Conservation (phyloP, 2,329 filamentous ascomycete species). For the Aspergillus tamarii region DNA sequence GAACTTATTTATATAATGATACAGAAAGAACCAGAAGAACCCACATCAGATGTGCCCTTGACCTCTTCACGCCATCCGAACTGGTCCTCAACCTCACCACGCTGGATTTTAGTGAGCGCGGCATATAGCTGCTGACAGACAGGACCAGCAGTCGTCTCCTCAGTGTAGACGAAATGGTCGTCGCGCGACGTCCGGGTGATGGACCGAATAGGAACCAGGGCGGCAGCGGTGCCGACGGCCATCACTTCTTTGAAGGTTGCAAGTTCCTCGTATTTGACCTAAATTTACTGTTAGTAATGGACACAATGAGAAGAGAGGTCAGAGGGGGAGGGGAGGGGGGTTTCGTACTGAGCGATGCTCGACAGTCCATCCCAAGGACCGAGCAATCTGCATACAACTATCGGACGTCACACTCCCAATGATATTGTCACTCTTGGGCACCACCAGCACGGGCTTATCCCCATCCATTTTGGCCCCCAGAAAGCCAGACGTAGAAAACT, state of each 20-base stretch:
- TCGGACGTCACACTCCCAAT: constrained; percentile 36
- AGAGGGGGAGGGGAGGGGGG: too few relatives aligned
- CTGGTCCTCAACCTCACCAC: neutral
- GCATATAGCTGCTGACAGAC: neutral
- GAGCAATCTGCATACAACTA: constrained; percentile 28
- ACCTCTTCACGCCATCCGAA: neutral
- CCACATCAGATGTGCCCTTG: neutral
- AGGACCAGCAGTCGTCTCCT: neutral
- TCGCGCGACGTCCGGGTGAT: constrained; percentile 26
- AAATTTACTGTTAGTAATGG: neutral
- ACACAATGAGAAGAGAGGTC: neutral
- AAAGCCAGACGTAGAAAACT: constrained; percentile 40
- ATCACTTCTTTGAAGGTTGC: constrained; percentile 29
- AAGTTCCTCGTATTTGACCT: constrained; percentile 27
- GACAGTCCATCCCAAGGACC: constrained; percentile 36
- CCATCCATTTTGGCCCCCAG: constrained; percentile 32
- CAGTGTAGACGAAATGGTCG: neutral
- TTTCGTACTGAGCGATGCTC: constrained; percentile 29
- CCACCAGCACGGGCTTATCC: constrained; percentile 27
- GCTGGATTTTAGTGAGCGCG: neutral
- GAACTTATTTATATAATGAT: neutral
- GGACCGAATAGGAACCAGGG: constrained; percentile 29
- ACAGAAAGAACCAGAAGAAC: neutral
- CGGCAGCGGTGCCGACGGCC: constrained; percentile 31
- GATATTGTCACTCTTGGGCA: constrained; percentile 33